Conservation (phyloP, 257 asterid genomes). For the Apocynum venetum region DNA sequence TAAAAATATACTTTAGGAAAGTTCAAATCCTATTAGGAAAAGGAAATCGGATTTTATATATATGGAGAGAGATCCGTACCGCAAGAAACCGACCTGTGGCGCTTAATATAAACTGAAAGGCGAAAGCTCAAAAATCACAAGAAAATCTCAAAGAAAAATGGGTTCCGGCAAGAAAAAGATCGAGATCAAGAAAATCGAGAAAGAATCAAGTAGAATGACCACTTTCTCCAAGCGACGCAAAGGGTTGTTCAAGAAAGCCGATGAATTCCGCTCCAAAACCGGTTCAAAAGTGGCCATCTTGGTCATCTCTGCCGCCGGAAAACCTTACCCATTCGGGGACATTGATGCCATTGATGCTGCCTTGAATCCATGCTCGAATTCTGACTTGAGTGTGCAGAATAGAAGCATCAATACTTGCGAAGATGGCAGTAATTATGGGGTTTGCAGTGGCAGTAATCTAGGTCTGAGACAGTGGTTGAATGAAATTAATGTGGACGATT, state of each 20-base stretch:
- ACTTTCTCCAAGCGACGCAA: conserved; percentile 10
- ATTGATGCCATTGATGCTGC: not conserved
- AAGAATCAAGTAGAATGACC: not conserved
- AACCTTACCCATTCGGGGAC: conserved; percentile 1
- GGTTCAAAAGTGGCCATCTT: not conserved
- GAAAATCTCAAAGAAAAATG: not conserved
- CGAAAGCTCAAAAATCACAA: not conserved
- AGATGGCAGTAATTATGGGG: not conserved
- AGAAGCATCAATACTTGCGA: not conserved
- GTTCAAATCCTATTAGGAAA: too few relatives aligned
- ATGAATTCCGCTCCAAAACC: not conserved
- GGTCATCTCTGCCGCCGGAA: conserved; percentile 7
- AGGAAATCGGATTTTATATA: too few relatives aligned
- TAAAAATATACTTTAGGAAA: too few relatives aligned
- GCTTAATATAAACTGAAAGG: not conserved
- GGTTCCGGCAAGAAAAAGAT: conserved; percentile 13
- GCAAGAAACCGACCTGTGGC: too few relatives aligned
- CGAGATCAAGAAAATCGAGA: conserved; percentile 12
- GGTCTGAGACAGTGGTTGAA: not conserved
- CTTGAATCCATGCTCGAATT: not conserved
- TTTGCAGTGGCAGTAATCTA: not conserved
- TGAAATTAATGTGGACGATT: not conserved
- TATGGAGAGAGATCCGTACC: too few relatives aligned
- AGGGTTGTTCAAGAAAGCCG: conserved; percentile 16
- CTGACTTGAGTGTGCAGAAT: not conserved